A percentile compares a stretch with the other conserved stretches of the same genome.
These are phyloP conservation scores for Hura crepitans DNA, from an alignment of 441 rosid species.

Conservation along the genomic window DNA sequence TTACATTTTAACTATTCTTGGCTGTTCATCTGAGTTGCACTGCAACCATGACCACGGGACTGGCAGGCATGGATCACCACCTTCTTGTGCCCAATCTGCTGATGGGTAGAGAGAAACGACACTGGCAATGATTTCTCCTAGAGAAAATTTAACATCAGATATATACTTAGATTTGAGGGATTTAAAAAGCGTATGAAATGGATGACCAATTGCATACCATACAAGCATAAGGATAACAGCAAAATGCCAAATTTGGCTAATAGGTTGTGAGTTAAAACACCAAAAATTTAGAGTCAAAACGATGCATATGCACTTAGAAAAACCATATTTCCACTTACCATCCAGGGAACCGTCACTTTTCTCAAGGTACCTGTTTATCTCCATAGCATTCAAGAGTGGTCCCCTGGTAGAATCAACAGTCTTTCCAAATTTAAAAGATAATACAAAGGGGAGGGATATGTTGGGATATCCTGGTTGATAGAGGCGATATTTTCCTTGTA, in stretches of 20 bases:
- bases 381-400: slow-evolving; percentile 93
- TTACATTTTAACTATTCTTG: slow-evolving; percentile 66
- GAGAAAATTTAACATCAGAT: slow-evolving; percentile 30
- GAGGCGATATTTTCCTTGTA: slow-evolving; percentile 63
- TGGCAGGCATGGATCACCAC: slow-evolving; percentile 95
- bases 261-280: slow-evolving; percentile 2
- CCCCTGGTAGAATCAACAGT: slow-evolving; percentile 85
- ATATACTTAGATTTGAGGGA: slow-evolving; percentile 12
- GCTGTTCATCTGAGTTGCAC: slow-evolving; percentile 63
- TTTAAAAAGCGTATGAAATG: slow-evolving; percentile 9
- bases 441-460: slow-evolving; percentile 72
- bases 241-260: slow-evolving; percentile 3
- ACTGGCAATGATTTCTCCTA: slow-evolving; percentile 55
- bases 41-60: slow-evolving; percentile 92
- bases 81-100: slow-evolving; percentile 84
- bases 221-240: not conserved
- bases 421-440: slow-evolving; percentile 69
- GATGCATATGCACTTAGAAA: not conserved
- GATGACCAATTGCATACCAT: not conserved
- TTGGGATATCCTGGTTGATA: slow-evolving; percentile 86
- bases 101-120: slow-evolving; percentile 47
- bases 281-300: not conserved
- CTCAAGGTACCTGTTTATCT: slow-evolving; percentile 66
- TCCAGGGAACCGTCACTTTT: slow-evolving; percentile 72
- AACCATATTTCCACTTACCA: slow-evolving; percentile 43